Percentiles rank a stretch among this genome's conserved stretches.
phyloP scores from a whole-genome alignment of 768 basidiomycete genomes.

The Tylopilus sp. region DNA sequence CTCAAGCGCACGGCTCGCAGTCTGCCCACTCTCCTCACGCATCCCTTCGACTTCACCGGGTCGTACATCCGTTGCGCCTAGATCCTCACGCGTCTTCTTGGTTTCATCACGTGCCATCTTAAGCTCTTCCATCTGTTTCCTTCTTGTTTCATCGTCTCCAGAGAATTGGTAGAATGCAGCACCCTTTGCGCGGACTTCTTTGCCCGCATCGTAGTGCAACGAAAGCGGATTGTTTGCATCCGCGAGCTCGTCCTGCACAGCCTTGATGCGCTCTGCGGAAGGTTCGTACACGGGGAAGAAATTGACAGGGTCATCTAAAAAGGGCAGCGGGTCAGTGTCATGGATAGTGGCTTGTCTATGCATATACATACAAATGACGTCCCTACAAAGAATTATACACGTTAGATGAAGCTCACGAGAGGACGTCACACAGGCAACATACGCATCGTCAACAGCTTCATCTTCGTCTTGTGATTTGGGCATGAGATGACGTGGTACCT shows the following conservation, averaged over 20 bases:
- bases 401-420: slow-evolving; percentile 1
- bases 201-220: slow-evolving; percentile 76
- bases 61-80: slow-evolving; percentile 55
- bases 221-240: slow-evolving; percentile 69
- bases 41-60: slow-evolving; percentile 82
- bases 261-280: slow-evolving; percentile 72
- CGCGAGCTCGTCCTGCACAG: slow-evolving; percentile 64
- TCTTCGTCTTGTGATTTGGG: slow-evolving; percentile 43
- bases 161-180: slow-evolving; percentile 94
- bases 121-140: slow-evolving; percentile 81
- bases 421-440: slow-evolving; percentile 23
- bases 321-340: slow-evolving; percentile 4
- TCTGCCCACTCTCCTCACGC: slow-evolving; percentile 36
- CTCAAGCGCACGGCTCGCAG: slow-evolving; percentile 52
- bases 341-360: background rate
- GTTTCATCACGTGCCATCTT: slow-evolving; percentile 68
- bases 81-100: slow-evolving; percentile 52
- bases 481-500: slow-evolving; percentile 68
- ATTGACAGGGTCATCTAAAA: slow-evolving; percentile 71
- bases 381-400: slow-evolving; percentile 35
- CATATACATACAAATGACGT: slow-evolving; percentile 50
- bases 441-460: slow-evolving; percentile 50
- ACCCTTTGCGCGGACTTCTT: slow-evolving; percentile 83
- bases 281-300: slow-evolving; percentile 90
- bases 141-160: slow-evolving; percentile 74